Evolutionary conservation across 225 moss, liverwort and hornwort species (phyloP).

Genomic region (Pseudisothecium myosuroides): DNA sequence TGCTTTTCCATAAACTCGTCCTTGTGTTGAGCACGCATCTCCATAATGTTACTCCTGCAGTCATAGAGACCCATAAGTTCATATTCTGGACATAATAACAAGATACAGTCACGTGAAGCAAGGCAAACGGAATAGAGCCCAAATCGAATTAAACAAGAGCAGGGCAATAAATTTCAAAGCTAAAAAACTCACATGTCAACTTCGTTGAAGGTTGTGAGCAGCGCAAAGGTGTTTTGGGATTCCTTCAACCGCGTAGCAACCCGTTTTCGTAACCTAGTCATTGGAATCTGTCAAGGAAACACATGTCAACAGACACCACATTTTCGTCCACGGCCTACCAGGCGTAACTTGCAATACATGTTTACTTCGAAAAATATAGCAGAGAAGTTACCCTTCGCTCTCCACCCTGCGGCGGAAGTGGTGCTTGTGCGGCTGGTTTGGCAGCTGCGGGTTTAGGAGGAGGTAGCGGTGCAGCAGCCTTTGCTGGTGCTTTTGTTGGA

Average conservation of each 20-base stretch:
- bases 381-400: conserved; percentile 56
- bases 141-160: background rate
- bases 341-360: background rate
- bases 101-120: background rate
- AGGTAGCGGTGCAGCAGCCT: background rate
- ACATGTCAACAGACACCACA: background rate
- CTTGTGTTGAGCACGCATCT: conserved; percentile 66
- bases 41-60: conserved; percentile 82
- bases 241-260: conserved; percentile 82
- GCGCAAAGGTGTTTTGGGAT: conserved; percentile 83
- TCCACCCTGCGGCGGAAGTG: conserved; percentile 59
- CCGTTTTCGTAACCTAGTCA: conserved; percentile 81
- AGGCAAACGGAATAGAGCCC: background rate
- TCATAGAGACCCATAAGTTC: background rate
- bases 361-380: background rate
- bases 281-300: conserved; percentile 41
- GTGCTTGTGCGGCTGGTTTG: conserved; percentile 19
- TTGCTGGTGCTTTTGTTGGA: conserved; percentile 8
- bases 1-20: conserved; percentile 81
- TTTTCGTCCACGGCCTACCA: background rate
- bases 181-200: conserved; percentile 60
- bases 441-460: background rate
- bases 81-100: background rate
- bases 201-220: conserved; percentile 90
- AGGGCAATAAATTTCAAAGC: background rate